These are phyloP conservation scores for Eustoma russellianum DNA, from an alignment of 257 asterid species.

Conservation along the genomic window DNA sequence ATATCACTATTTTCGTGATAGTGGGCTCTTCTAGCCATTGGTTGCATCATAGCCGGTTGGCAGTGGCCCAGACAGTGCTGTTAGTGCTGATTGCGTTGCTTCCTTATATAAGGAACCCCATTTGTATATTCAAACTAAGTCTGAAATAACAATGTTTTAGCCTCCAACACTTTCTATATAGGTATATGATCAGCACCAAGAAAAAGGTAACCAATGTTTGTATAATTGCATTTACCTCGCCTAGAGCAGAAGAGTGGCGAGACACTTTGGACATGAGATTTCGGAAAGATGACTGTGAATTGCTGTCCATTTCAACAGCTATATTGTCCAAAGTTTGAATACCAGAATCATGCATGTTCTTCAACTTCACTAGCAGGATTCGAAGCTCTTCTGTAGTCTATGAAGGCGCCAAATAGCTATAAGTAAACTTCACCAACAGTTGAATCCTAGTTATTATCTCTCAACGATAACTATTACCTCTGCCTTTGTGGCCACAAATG, in stretches of 20 bases:
- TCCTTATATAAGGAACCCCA: no score
- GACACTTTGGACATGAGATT: slow-evolving; percentile 72
- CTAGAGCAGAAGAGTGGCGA: slow-evolving; percentile 66
- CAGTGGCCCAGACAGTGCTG: no score
- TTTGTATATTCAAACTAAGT: no score
- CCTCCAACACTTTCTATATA: no score
- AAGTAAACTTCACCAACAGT: slow-evolving; percentile 6
- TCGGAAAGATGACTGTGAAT: slow-evolving; percentile 67
- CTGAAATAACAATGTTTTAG: no score
- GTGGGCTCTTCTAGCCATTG: no score
- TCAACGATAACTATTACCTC: slow-evolving; percentile 35
- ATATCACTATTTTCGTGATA: no score
- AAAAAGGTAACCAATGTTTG: neutral
- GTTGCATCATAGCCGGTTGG: no score
- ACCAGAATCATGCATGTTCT: slow-evolving; percentile 70
- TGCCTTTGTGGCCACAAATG: slow-evolving; percentile 77
- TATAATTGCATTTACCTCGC: slow-evolving; percentile 56
- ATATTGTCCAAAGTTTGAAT: slow-evolving; percentile 63
- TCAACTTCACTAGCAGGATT: slow-evolving; percentile 52
- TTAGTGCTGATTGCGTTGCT: no score
- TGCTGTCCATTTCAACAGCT: slow-evolving; percentile 71
- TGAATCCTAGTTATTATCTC: neutral
- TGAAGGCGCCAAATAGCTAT: slow-evolving; percentile 2
- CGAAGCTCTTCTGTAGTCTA: slow-evolving; percentile 93
- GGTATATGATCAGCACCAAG: slow-evolving; percentile 1